Evolutionary conservation across 768 basidiomycete species (phyloP).

Genomic region (Boletus vinaceobasis): DNA sequence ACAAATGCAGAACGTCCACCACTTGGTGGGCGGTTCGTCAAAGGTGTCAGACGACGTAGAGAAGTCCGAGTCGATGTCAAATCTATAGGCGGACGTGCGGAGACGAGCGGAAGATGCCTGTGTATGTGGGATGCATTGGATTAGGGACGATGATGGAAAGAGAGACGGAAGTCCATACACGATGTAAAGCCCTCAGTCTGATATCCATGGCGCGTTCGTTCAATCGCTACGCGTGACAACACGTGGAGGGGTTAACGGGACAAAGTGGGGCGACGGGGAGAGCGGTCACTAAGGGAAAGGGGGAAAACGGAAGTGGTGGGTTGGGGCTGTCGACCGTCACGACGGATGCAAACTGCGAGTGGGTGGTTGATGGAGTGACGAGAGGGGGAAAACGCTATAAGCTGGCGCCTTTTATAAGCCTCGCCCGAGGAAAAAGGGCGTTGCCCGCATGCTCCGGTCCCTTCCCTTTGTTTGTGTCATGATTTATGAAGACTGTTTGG

Average conservation of each 20-base stretch:
- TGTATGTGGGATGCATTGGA: not conserved
- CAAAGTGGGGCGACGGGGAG: not conserved
- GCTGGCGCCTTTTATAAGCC: conserved; percentile 12
- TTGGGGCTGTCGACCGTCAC: not conserved
- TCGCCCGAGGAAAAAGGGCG: conserved; percentile 9
- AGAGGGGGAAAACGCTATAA: not conserved
- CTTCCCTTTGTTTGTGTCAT: not conserved
- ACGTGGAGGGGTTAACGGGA: not conserved
- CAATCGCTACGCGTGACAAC: not conserved
- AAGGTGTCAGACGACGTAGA: conserved; percentile 25
- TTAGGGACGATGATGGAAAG: not conserved
- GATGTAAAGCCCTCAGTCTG: conserved; percentile 3
- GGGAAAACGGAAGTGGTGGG: not conserved
- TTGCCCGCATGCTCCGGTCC: conserved; percentile 1
- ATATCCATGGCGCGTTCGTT: conserved; percentile 5
- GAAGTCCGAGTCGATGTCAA: conserved; percentile 25
- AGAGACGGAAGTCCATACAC: conserved; percentile 5
- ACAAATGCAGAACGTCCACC: conserved; percentile 23
- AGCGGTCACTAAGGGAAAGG: not conserved
- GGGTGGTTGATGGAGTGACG: not conserved
- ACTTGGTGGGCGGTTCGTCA: conserved; percentile 19
- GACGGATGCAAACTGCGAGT: not conserved
- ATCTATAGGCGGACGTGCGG: conserved; percentile 12
- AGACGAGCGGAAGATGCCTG: conserved; percentile 8
- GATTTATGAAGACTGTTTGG: not conserved